Conservation (phyloP, 179 eudicot species). For the Corrigiola litoralis region DNA sequence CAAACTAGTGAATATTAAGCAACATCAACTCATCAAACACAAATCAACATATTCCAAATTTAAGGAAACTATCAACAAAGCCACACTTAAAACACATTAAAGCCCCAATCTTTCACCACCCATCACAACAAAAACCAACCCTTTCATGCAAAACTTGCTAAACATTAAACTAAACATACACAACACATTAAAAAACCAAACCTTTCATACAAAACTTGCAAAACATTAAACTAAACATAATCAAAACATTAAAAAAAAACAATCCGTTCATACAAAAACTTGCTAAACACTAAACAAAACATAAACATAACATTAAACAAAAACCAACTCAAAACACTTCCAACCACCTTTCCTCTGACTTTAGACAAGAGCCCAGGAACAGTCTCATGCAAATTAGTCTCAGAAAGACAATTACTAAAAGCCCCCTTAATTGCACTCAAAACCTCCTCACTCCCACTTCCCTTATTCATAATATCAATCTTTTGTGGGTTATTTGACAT, state of each 20-base stretch:
- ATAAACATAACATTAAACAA: background rate
- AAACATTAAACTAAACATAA: background rate
- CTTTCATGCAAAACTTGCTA: background rate
- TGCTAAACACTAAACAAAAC: background rate
- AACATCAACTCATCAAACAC: background rate
- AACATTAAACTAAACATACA: background rate
- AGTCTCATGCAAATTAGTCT: conserved; percentile 68
- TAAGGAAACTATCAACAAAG: no score
- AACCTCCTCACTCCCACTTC: conserved; percentile 44
- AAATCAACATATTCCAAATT: no score
- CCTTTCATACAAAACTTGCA: no score
- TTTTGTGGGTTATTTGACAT: background rate
- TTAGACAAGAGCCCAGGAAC: conserved; percentile 75
- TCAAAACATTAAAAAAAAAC: background rate
- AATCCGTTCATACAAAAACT: no score
- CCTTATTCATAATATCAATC: conserved; percentile 30
- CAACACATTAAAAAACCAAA: background rate
- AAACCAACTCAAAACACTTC: background rate
- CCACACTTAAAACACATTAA: background rate
- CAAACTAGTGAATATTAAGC: no score
- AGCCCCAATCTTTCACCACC: background rate
- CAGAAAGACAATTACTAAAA: conserved; percentile 56
- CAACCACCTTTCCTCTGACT: conserved; percentile 83
- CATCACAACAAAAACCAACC: background rate
- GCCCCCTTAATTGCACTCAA: conserved; percentile 43